Evolutionary conservation across 805 yeast species (phyloP).

Genomic region (Saccharomycopsis selenospora): DNA sequence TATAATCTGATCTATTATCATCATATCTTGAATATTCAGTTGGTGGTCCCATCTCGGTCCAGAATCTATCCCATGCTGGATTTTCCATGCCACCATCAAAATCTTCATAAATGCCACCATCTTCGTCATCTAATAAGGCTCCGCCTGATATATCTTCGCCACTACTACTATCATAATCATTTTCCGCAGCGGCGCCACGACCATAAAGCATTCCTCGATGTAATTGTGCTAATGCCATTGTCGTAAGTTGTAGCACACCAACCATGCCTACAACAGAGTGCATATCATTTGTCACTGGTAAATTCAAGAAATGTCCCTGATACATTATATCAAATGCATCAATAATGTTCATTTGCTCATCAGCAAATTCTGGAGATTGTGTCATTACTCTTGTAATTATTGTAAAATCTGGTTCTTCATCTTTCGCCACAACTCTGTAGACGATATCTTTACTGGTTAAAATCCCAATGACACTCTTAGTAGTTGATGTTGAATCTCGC

Average conservation of each 20-base stretch:
- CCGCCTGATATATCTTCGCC: slow-evolving; percentile 22
- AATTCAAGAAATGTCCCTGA: slow-evolving; percentile 38
- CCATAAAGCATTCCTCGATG: slow-evolving; percentile 25
- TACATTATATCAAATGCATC: slow-evolving; percentile 40
- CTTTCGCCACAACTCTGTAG: slow-evolving; percentile 33
- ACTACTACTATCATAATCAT: not conserved
- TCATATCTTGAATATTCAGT: slow-evolving; percentile 17
- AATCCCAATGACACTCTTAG: slow-evolving; percentile 37
- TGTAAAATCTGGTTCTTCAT: slow-evolving; percentile 31
- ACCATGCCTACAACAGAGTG: slow-evolving; percentile 34
- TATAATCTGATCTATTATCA: slow-evolving; percentile 13
- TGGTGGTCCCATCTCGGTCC: slow-evolving; percentile 29
- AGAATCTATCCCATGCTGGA: slow-evolving; percentile 29
- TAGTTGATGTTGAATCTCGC: slow-evolving; percentile 28
- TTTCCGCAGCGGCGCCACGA: not conserved
- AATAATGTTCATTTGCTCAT: slow-evolving; percentile 32
- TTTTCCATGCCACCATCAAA: slow-evolving; percentile 23
- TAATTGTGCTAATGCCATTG: slow-evolving; percentile 33
- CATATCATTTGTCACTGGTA: slow-evolving; percentile 33
- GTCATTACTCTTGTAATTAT: slow-evolving; percentile 39
- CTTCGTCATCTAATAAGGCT: slow-evolving; percentile 21
- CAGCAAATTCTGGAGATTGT: slow-evolving; percentile 40
- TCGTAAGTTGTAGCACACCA: slow-evolving; percentile 38
- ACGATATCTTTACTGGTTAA: slow-evolving; percentile 41
- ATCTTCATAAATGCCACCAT: slow-evolving; percentile 23